phyloP scores from a whole-genome alignment of 495 filamentous ascomycete genomes.

The Penicillium ucsense region DNA sequence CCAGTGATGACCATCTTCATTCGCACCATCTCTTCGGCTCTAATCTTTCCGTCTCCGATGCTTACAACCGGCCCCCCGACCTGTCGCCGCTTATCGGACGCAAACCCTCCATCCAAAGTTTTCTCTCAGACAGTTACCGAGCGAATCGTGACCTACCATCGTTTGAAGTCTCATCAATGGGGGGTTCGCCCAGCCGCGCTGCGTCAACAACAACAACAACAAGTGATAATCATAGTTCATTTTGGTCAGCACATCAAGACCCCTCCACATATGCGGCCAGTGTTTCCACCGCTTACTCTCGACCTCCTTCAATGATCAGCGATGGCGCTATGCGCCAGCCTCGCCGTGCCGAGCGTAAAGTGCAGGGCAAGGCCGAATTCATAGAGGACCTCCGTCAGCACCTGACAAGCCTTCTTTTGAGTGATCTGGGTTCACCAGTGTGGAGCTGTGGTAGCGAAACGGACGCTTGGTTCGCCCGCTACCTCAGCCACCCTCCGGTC shows the following conservation, averaged over 20 bases:
- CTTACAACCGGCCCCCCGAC: constrained; percentile 27
- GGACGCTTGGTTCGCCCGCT: constrained; percentile 76
- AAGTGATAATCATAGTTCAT: constrained; percentile 70
- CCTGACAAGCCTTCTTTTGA: constrained; percentile 75
- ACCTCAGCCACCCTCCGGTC: constrained; percentile 66
- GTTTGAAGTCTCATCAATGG: constrained; percentile 44
- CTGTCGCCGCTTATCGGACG: constrained; percentile 24
- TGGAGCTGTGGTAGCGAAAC: constrained; percentile 85
- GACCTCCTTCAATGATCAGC: constrained; percentile 37
- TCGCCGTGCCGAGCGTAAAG: constrained; percentile 27
- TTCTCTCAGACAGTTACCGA: constrained; percentile 57
- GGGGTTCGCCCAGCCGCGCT: constrained; percentile 46
- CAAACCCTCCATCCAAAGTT: constrained; percentile 49
- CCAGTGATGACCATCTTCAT: constrained; percentile 40
- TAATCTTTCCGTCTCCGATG: constrained; percentile 34
- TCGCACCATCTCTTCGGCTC: constrained; percentile 18
- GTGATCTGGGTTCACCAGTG: constrained; percentile 77
- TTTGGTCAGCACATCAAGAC: constrained; percentile 71
- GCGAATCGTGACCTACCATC: constrained; percentile 33
- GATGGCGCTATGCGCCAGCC: constrained; percentile 24
- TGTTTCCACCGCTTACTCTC: constrained; percentile 43
- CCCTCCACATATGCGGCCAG: constrained; percentile 55
- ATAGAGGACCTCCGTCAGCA: constrained; percentile 67
- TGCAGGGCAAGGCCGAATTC: constrained; percentile 53
- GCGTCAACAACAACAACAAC: constrained; percentile 44